Evolutionary conservation across 805 yeast species (phyloP).

Genomic region (Saturnispora diversa): DNA sequence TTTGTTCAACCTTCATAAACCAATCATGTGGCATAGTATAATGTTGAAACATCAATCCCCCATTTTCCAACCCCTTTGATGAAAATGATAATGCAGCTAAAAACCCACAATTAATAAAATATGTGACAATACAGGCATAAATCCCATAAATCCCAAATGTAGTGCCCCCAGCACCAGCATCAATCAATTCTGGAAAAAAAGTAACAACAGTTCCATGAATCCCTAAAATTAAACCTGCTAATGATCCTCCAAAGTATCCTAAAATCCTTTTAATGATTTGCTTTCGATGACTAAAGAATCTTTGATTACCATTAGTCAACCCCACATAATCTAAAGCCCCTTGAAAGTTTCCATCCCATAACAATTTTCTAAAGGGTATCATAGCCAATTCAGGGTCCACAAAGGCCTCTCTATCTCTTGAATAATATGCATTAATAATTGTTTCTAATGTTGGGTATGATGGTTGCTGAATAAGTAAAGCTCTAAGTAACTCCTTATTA

Average conservation of each 20-base stretch:
- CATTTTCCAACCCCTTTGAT: constrained; percentile 40
- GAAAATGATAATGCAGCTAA: constrained; percentile 38
- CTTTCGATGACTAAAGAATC: constrained; percentile 36
- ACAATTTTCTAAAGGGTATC: constrained; percentile 55
- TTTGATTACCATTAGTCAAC: constrained; percentile 48
- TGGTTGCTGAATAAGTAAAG: constrained; percentile 23
- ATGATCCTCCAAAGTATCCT: constrained; percentile 36
- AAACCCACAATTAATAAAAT: constrained; percentile 40
- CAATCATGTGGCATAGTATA: constrained; percentile 60
- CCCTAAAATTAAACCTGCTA: constrained; percentile 33
- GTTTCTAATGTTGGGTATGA: constrained; percentile 19
- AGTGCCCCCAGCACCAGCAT: constrained; percentile 29
- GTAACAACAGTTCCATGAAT: constrained; percentile 40
- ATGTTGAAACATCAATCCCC: constrained; percentile 52
- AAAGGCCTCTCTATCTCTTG: constrained; percentile 14
- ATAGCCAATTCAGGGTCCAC: constrained; percentile 38
- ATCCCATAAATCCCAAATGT: constrained; percentile 32
- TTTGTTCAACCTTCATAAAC: constrained; percentile 59
- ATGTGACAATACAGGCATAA: constrained; percentile 42
- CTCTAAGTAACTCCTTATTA: constrained; percentile 17
- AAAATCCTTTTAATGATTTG: constrained; percentile 25
- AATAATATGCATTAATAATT: constrained; percentile 23
- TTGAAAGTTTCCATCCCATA: constrained; percentile 50
- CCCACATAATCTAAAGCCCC: constrained; percentile 53
- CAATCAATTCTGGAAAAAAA: constrained; percentile 28